These are phyloP conservation scores for Penicillium brevicompactum DNA, from an alignment of 2,329 filamentous ascomycete species.

Conservation along the genomic window DNA sequence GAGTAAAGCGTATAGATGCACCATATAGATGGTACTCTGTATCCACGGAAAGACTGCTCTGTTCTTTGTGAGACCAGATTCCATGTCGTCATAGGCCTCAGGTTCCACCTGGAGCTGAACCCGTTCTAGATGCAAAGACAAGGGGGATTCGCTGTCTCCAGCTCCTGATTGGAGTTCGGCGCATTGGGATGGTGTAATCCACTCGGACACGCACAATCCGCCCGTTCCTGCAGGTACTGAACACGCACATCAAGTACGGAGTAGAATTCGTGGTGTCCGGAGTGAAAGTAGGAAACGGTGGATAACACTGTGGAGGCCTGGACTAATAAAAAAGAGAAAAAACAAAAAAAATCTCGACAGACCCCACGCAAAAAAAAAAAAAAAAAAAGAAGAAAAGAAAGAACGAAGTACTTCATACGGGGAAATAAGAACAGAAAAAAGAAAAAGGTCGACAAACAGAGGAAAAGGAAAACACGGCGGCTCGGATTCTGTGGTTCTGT, in stretches of 20 bases:
- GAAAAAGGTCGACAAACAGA: constrained; percentile 35
- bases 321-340: constrained; percentile 1
- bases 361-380: background rate
- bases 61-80: background rate
- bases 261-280: background rate
- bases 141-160: background rate
- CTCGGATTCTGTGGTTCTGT: background rate
- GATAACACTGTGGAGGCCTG: constrained; percentile 31
- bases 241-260: background rate
- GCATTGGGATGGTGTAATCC: no score
- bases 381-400: constrained; percentile 14
- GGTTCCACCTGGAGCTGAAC: background rate
- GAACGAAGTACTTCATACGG: constrained; percentile 17
- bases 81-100: background rate
- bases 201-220: background rate
- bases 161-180: background rate
- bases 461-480: constrained; percentile 39
- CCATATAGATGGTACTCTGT: background rate
- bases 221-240: constrained; percentile 2
- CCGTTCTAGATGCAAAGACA: background rate
- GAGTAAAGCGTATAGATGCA: no score
- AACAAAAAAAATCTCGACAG: constrained; percentile 5
- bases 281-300: constrained; percentile 16
- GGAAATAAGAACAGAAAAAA: constrained; percentile 20
- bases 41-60: no score